Base-by-base conservation (phyloP, 305 asterid species). In the Fraxinus sp. region DNA sequence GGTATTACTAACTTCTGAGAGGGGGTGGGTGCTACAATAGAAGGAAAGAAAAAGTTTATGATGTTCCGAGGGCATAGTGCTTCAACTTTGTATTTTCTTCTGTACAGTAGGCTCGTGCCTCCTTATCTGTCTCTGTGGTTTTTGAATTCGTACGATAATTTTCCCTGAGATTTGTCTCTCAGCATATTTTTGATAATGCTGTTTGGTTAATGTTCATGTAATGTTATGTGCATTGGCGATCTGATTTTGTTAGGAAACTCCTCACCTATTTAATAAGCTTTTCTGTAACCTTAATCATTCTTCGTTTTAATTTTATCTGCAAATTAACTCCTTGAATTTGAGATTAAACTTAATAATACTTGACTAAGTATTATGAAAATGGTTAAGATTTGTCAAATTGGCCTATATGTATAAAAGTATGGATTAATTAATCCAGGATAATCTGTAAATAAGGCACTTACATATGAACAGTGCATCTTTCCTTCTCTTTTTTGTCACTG, bases 381-480 rank as follows among this genome's bases (percentile, higher is more conserved):
- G 73, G 64, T 79, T 79, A 11, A 59, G 49, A 55, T 79, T 59
- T 13, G 72, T 77, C 26, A 83, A 37, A 72, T 74, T 80, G 44
- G 55, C 44, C 10, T 74, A 28, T 26, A 13, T 70, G 75, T 70
- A 70, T 30, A 14, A 28, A 70, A 3, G 22, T 30, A n/a, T 30
- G 20, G 36, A 30, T 70, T 62, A 62, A 70, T 28, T 26, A 4
- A 5, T 14, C 33, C 26, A 13, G 9, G 9, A 10, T 16, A 18
- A 4, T 30, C 39, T 28, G 39, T 68, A 68, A n/a, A 11, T 28
- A 68, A 68, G 39, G 33, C 13, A 68, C 16, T 28, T 68, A 10
- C 4, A 6, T 68, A 70, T 5, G 33, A 62, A 62, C 30, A 62
- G 72, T 24, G 26, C 32, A 62, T 62, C 72, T 62, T 62, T 62